phyloP scores from a whole-genome alignment of 2,329 filamentous ascomycete species.

The Zasmidium citrigriseum region DNA sequence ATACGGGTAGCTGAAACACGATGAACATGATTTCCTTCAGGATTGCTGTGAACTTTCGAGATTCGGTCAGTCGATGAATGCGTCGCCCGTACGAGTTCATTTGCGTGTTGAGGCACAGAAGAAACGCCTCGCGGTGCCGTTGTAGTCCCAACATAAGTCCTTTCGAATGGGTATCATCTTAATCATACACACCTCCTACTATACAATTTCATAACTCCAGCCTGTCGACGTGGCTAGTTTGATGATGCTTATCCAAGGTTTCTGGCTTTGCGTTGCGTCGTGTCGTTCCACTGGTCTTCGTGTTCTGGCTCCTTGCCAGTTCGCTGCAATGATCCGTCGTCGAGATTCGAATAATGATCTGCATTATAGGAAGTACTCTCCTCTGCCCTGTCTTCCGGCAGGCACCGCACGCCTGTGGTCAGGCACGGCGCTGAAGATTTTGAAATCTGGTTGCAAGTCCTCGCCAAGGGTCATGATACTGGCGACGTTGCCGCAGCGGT shows the following conservation, averaged over 20 bases:
- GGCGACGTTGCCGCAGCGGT: constrained; percentile 86
- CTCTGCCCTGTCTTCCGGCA: constrained; percentile 55
- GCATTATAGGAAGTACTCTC: constrained; percentile 53
- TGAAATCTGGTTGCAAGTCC: constrained; percentile 86
- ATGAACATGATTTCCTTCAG: not conserved
- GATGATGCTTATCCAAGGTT: not conserved
- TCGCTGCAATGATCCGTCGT: not conserved
- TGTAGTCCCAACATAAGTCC: not conserved
- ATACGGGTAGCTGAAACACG: not conserved
- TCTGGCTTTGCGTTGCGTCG: constrained; percentile 1
- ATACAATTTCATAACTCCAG: not conserved
- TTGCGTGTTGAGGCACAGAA: not conserved
- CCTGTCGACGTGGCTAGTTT: not conserved
- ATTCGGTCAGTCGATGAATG: not conserved
- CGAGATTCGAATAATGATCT: not conserved
- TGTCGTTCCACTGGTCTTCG: not conserved
- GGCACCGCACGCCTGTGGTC: constrained; percentile 81
- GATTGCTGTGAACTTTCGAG: not conserved
- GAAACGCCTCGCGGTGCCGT: not conserved
- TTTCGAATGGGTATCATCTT: constrained; percentile 6
- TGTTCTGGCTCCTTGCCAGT: not conserved
- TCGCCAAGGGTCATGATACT: constrained; percentile 87
- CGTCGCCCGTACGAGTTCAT: not conserved
- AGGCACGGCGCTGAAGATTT: constrained; percentile 86
- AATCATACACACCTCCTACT: constrained; percentile 4